Base-by-base conservation (phyloP, 768 basidiomycete genomes). In the Suillus lakei region DNA sequence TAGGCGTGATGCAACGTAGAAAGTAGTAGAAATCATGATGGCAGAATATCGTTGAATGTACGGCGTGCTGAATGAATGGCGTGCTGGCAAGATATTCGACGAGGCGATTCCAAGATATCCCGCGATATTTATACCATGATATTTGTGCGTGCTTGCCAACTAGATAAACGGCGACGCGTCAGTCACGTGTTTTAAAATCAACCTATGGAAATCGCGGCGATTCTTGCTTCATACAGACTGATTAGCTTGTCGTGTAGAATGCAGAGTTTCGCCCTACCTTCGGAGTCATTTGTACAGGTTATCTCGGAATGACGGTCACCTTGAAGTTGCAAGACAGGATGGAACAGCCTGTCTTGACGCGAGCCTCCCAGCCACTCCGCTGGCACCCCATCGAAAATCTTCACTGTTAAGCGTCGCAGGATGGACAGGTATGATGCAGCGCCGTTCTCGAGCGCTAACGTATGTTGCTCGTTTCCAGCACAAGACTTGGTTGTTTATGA, bases 111-210 rank as follows among this genome's bases (percentile, higher is more conserved):
- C 16, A 18, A 8, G 16, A 51, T 51, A 16, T 28, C 16, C 51
- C 10, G 51, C 10, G 18, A 18, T 30, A 30, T 30, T 30, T 30
- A 10, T 12, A 21, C 18, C 10, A 30, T 5, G 12, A n/a, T 30
- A 54, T 54, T 54, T 54, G 53, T 21, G 53, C 53, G 30, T 54
- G 53, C 21, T 54, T 54, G 30, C 53, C 30, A 5, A 12, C 50
- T 30, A 8, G 2, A 53, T 53, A 53, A 53, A 30, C 50, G 18
- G 21, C 23, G 26, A 28, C 26, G 30, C 30, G 53, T 54, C 30
- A 21, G 30, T 54, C 53, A 54, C 53, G 53, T 54, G 53, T 7
- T n/a, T 1, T 1, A 54, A 32, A 54, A 54, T 32, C 53, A 54
- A 32, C 18, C 5, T 23, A 23, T 15, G n/a, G n/a, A n/a, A n/a